phyloP scores from a whole-genome alignment of 441 rosid species.

The Adansonia grandidieri region DNA sequence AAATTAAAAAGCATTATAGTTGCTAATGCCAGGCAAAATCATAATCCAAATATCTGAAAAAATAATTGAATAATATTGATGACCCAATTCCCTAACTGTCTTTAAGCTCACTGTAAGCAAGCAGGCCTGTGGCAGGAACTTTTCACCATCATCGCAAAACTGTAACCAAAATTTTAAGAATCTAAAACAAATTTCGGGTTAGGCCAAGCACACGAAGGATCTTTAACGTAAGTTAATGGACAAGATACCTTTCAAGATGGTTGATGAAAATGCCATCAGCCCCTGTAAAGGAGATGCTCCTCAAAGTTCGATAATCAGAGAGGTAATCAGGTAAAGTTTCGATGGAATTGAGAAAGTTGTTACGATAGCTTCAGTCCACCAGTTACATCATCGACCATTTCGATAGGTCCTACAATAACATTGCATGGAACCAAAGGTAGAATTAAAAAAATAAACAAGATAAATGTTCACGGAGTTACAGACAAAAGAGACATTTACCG shows the following conservation, averaged over 20 bases:
- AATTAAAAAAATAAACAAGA: no score
- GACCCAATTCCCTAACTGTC: no score
- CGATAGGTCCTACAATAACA: slow-evolving; percentile 65
- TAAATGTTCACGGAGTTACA: neutral
- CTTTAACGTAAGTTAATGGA: neutral
- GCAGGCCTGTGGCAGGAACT: no score
- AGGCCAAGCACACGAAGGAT: neutral
- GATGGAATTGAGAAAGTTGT: neutral
- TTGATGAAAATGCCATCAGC: neutral
- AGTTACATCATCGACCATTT: slow-evolving; percentile 80
- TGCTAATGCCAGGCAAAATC: no score
- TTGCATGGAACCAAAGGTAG: neutral
- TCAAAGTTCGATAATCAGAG: no score
- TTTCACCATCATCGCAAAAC: neutral
- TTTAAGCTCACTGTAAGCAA: no score
- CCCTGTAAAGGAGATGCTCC: neutral
- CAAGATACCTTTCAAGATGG: neutral
- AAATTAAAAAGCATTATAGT: no score
- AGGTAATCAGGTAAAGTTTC: neutral
- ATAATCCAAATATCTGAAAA: no score
- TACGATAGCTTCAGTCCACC: slow-evolving; percentile 82
- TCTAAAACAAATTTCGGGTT: neutral
- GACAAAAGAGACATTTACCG: slow-evolving; percentile 51
- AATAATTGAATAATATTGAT: no score
- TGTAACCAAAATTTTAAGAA: neutral